Percentiles rank a stretch among this genome's conserved stretches.
phyloP scores from a whole-genome alignment of 371 early-diverging fungal species.

The Sporodiniella umbellata region DNA sequence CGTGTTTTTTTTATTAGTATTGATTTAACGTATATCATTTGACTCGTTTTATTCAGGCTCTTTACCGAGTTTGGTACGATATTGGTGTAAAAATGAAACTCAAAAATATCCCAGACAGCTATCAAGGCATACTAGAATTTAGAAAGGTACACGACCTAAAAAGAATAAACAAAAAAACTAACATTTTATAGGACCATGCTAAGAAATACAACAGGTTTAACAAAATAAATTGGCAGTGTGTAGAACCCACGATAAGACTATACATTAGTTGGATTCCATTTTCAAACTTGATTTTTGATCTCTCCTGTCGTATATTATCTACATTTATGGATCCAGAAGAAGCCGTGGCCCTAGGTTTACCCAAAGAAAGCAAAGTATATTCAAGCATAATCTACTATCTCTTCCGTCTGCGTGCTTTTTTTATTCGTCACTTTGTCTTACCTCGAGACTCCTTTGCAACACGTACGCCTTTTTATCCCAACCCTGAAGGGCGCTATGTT shows the following conservation, averaged over 20 bases:
- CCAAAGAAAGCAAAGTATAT: slow-evolving; percentile 17
- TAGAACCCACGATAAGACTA: slow-evolving; percentile 5
- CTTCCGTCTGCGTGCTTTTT: slow-evolving; percentile 1
- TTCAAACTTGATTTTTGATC: not conserved
- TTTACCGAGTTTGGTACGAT: slow-evolving; percentile 32
- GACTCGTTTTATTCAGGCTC: slow-evolving; percentile 11
- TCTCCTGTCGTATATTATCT: slow-evolving; percentile 1
- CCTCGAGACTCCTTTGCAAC: slow-evolving; percentile 6
- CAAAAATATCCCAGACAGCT: slow-evolving; percentile 39
- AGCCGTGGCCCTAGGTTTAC: slow-evolving; percentile 25
- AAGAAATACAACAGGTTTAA: slow-evolving; percentile 3
- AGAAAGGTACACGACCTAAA: slow-evolving; percentile 17
- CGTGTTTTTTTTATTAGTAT: not conserved
- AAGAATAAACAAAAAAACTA: not conserved
- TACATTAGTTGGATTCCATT: slow-evolving; percentile 2
- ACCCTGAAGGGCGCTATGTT: slow-evolving; percentile 8
- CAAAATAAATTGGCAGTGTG: slow-evolving; percentile 14
- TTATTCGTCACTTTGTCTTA: slow-evolving; percentile 8
- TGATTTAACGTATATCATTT: not conserved
- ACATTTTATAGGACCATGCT: slow-evolving; percentile 4
- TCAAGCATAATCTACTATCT: not conserved
- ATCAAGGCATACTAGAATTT: slow-evolving; percentile 25
- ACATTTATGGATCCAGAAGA: not conserved
- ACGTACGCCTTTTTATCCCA: slow-evolving; percentile 16
- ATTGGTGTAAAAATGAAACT: slow-evolving; percentile 33